phyloP scores from a whole-genome alignment of 192 early-diverging fungal species.

The Backusella macrospora region DNA sequence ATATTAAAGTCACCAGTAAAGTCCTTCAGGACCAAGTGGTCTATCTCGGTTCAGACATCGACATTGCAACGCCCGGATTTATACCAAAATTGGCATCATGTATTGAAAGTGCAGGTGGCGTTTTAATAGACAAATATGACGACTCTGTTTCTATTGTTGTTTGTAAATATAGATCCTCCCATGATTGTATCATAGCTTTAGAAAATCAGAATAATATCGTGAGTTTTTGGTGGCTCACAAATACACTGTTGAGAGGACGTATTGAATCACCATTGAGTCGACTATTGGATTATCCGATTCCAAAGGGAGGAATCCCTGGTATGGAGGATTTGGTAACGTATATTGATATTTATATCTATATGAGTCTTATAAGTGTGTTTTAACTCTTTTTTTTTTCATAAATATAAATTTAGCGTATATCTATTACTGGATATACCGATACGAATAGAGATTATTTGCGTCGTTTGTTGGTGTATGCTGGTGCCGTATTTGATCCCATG shows the following conservation, averaged over 20 bases:
- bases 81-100: not conserved
- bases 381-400: not conserved
- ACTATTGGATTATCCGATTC: slow-evolving; percentile 61
- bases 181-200: slow-evolving; percentile 25
- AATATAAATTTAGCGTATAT: slow-evolving; percentile 53
- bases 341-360: not conserved
- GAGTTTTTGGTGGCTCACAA: slow-evolving; percentile 53
- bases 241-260: slow-evolving; percentile 43
- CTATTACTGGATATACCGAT: slow-evolving; percentile 73
- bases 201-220: slow-evolving; percentile 51
- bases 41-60: not conserved
- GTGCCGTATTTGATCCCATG: slow-evolving; percentile 64
- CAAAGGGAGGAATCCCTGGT: slow-evolving; percentile 46
- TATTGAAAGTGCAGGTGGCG: slow-evolving; percentile 27
- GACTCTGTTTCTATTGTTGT: slow-evolving; percentile 15
- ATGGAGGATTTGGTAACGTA: slow-evolving; percentile 47
- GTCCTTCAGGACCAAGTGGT: not conserved
- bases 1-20: not conserved
- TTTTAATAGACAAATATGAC: not conserved
- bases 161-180: not conserved
- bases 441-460: slow-evolving; percentile 66
- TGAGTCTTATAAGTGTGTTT: not conserved
- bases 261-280: slow-evolving; percentile 47
- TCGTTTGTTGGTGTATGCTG: slow-evolving; percentile 60
- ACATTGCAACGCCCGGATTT: not conserved